These are phyloP conservation scores for Lentinus brumalis DNA, from an alignment of 768 basidiomycete genomes.

Conservation along the genomic window DNA sequence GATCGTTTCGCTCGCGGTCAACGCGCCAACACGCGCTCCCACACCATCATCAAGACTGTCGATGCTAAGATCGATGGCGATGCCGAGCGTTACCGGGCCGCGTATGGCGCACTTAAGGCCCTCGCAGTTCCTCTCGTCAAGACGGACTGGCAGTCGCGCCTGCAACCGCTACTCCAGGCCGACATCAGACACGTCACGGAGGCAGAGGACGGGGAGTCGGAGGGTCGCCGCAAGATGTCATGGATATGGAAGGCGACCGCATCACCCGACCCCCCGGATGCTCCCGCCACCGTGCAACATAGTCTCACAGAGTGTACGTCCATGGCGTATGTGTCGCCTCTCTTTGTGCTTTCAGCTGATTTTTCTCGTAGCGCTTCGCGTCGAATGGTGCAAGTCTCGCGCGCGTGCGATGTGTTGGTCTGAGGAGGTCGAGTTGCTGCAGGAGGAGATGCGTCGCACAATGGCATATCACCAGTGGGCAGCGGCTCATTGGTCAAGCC, in stretches of 20 bases:
- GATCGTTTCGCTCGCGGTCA: constrained; percentile 1
- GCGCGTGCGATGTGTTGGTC: constrained; percentile 15
- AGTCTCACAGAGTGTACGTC: not conserved
- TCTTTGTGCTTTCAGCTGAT: not conserved
- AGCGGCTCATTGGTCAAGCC: not conserved
- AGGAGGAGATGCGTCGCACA: constrained; percentile 22
- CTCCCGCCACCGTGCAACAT: not conserved
- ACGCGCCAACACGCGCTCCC: constrained; percentile 2
- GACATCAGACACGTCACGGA: constrained; percentile 11
- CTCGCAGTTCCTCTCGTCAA: not conserved
- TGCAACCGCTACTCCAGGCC: not conserved
- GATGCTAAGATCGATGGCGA: constrained; percentile 1
- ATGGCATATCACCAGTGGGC: not conserved
- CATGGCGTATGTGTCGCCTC: too few species aligned
- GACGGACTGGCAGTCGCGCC: constrained; percentile 1
- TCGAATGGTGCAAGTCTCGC: constrained; percentile 19
- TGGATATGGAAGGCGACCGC: constrained; percentile 16
- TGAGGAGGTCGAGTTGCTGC: constrained; percentile 20
- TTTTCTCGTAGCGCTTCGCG: not conserved
- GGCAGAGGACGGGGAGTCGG: not conserved
- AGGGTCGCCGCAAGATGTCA: constrained; percentile 14
- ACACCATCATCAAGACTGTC: not conserved
- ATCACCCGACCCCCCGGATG: not conserved
- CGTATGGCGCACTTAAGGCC: constrained; percentile 3
- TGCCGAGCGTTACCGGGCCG: not conserved